phyloP scores from a whole-genome alignment of 2,329 filamentous ascomycete genomes.

The Dactylellina sp. region DNA sequence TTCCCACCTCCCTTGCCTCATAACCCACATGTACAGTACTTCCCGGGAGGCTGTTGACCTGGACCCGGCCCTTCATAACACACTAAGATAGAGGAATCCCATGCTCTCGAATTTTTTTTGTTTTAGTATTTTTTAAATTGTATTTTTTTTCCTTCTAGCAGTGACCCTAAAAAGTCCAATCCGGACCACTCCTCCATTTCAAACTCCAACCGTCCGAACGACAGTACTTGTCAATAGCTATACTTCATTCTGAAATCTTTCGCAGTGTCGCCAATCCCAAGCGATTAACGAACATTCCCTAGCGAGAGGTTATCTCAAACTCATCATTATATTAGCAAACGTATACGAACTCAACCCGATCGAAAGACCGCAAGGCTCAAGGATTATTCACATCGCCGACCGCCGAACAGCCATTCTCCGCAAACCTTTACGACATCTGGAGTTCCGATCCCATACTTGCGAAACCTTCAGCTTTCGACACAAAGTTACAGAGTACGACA shows the following conservation, averaged over 20 bases:
- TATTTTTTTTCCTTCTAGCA: constrained; percentile 7
- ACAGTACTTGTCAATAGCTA: constrained; percentile 30
- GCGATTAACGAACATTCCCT: constrained; percentile 3
- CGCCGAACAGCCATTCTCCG: constrained; percentile 20
- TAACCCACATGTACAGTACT: constrained; percentile 54
- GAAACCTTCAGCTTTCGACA: constrained; percentile 54
- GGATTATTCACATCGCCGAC: constrained; percentile 47
- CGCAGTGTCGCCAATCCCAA: constrained; percentile 20
- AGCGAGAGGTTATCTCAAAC: background rate
- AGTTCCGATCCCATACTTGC: constrained; percentile 33
- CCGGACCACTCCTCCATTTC: constrained; percentile 41
- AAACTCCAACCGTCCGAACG: constrained; percentile 20
- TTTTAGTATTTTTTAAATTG: constrained; percentile 26
- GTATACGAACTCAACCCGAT: constrained; percentile 10
- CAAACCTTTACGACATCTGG: constrained; percentile 12
- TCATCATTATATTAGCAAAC: background rate
- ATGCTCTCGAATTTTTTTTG: constrained; percentile 46
- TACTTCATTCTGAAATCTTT: constrained; percentile 11
- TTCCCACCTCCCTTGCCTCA: constrained; percentile 56
- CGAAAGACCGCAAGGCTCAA: constrained; percentile 29
- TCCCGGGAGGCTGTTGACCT: constrained; percentile 56
- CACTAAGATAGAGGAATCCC: constrained; percentile 54
- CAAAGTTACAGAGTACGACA: constrained; percentile 46
- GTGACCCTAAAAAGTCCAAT: constrained; percentile 53
- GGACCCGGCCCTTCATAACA: constrained; percentile 52